Evolutionary conservation across 1,284 basidiomycete genomes (phyloP).

Genomic region (Ganoderma leucocontextum): DNA sequence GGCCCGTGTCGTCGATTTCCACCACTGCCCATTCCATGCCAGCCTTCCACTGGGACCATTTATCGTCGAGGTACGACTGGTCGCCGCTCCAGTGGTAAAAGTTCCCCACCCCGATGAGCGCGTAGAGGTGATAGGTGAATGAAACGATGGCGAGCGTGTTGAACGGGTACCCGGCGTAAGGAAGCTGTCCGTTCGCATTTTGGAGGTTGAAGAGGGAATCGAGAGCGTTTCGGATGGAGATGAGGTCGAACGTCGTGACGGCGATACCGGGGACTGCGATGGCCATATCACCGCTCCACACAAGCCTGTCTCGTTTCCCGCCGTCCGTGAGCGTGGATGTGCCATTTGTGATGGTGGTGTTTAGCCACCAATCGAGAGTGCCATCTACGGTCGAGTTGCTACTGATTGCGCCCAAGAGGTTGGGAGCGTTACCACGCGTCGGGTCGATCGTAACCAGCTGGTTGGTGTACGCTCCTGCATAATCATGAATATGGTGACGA

Average conservation of each 20-base stretch:
- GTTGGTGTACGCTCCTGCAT: slow-evolving; percentile 28
- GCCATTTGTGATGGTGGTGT: slow-evolving; percentile 29
- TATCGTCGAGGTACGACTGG: slow-evolving; percentile 24
- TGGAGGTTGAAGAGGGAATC: slow-evolving; percentile 30
- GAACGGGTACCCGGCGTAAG: slow-evolving; percentile 28
- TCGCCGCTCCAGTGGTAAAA: slow-evolving; percentile 33
- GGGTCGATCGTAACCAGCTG: slow-evolving; percentile 31
- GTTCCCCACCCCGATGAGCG: slow-evolving; percentile 32
- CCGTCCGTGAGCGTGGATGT: slow-evolving; percentile 28
- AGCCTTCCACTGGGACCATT: slow-evolving; percentile 26
- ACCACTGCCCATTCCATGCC: slow-evolving; percentile 28
- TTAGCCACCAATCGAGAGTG: slow-evolving; percentile 24
- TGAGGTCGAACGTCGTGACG: slow-evolving; percentile 27
- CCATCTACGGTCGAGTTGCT: slow-evolving; percentile 15
- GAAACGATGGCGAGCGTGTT: slow-evolving; percentile 22
- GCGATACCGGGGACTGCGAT: slow-evolving; percentile 30
- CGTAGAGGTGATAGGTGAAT: slow-evolving; percentile 32
- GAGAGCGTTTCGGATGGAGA: slow-evolving; percentile 29
- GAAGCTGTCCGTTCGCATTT: slow-evolving; percentile 17
- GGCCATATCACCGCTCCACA: slow-evolving; percentile 33
- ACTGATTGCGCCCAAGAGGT: not conserved
- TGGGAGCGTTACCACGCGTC: slow-evolving; percentile 22
- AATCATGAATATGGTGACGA: not conserved
- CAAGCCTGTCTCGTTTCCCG: slow-evolving; percentile 30
- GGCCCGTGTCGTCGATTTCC: slow-evolving; percentile 27